Base-by-base conservation (phyloP, 805 yeast genomes). In the Candida krabiensis region DNA sequence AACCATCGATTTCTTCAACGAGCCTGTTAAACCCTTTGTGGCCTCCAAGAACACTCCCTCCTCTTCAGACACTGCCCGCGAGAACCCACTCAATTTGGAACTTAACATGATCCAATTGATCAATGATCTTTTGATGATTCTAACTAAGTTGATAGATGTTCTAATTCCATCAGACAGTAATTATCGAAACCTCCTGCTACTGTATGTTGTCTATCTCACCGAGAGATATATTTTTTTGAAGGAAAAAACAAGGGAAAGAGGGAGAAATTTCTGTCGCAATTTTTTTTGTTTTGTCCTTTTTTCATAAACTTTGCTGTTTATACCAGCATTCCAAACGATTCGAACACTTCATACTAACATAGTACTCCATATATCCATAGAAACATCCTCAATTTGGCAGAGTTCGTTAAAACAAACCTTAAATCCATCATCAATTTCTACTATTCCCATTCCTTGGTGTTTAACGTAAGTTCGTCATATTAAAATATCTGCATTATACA, bases 91-190 rank as follows among this genome's bases (percentile, higher is more conserved):
- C 32, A 15, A 17, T 12, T 7, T 41, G 21, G 43, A 44, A 13
- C 32, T 46, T 22, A 48, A 39, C 24, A 23, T 44, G 19, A 43
- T 52, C 17, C 43, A 43, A 23, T 25, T 52, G 16, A 29, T 51
- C 28, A 53, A 43, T 22, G 43, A 47, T 28, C 15, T 41, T 4
- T 28, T 52, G 23, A n/a, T 50, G 24, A 36, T 40, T n/a, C 19
- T 55, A 7, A 34, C 50, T 5, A 46, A 46, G 41, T 32, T 48
- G 5, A 36, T 46, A 11, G 56, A 53, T 34, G 16, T 41, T 2
- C 21, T 39, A 13, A 45, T 55, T 14, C 60, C 60, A n/a, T 37
- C 33, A 15, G 44, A 52, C 6, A 53, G 58, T 36, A 43, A 40
- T 25, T 50, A 46, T 30, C 43, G 58, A 13, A 55, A 44, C 28